phyloP scores from a whole-genome alignment of 2,329 filamentous ascomycete species.

The Tolypocladium ophioglossoides region DNA sequence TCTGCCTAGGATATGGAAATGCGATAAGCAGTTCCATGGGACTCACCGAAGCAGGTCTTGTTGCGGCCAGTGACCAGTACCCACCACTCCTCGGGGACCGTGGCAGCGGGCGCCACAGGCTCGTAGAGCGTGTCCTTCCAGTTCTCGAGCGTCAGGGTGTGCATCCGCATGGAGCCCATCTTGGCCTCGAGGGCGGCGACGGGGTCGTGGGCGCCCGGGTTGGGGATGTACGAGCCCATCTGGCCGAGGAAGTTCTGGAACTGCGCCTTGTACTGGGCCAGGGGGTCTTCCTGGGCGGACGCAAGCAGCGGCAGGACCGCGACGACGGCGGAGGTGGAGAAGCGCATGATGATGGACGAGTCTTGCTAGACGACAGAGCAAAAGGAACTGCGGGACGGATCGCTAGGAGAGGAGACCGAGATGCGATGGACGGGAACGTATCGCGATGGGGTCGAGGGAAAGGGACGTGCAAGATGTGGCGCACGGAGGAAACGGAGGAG shows the following conservation, averaged over 20 bases:
- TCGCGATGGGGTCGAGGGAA: neutral
- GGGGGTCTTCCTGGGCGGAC: constrained; percentile 39
- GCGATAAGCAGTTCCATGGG: constrained; percentile 1
- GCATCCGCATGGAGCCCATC: constrained; percentile 31
- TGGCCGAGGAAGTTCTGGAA: constrained; percentile 55
- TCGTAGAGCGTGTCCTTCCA: constrained; percentile 59
- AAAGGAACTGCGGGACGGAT: neutral
- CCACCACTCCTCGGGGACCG: constrained; percentile 65
- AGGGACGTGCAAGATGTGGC: neutral
- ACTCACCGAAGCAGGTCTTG: constrained; percentile 61
- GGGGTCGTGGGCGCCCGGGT: constrained; percentile 30
- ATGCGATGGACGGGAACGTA: neutral
- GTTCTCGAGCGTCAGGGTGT: constrained; percentile 52
- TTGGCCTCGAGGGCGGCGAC: constrained; percentile 31
- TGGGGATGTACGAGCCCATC: constrained; percentile 41
- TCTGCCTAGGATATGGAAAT: neutral
- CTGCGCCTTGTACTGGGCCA: constrained; percentile 50
- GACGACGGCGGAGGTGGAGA: constrained; percentile 38
- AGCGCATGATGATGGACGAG: constrained; percentile 39
- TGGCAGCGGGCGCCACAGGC: constrained; percentile 46
- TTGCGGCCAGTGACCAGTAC: constrained; percentile 65
- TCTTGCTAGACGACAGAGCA: neutral
- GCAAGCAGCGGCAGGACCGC: constrained; percentile 46
- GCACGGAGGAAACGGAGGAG: neutral
- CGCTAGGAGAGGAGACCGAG: neutral